A percentile compares a stretch with the other conserved stretches of the same genome.
Conservation (phyloP, 805 yeast species). For the Barnettozyma sp. region DNA sequence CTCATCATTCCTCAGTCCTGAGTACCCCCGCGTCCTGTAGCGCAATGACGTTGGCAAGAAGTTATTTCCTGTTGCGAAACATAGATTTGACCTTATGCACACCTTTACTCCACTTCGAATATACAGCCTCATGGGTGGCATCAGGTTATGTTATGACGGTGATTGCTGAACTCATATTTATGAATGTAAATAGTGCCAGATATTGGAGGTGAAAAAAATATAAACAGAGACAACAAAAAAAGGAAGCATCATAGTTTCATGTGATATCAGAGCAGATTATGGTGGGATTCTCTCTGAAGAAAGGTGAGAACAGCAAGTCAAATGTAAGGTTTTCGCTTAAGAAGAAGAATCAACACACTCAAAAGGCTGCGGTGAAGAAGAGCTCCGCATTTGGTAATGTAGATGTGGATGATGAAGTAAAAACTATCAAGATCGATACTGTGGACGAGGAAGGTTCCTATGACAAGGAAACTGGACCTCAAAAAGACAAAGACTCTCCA, state of each 20-base stretch:
- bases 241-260: not conserved
- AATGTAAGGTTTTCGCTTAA: slow-evolving; percentile 27
- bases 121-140: too few species aligned
- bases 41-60: too few species aligned
- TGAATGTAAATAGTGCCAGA: too few species aligned
- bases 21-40: too few species aligned
- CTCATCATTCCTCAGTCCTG: too few species aligned
- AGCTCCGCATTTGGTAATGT: slow-evolving; percentile 16
- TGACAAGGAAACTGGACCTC: slow-evolving; percentile 13
- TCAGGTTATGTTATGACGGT: too few species aligned
- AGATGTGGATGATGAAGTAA: slow-evolving; percentile 17
- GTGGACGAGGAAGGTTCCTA: slow-evolving; percentile 22
- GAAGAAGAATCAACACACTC: not conserved
- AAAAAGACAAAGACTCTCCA: slow-evolving; percentile 9
- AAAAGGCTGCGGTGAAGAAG: slow-evolving; percentile 1
- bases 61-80: too few species aligned
- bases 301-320: slow-evolving; percentile 6
- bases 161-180: too few species aligned
- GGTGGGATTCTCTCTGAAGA: slow-evolving; percentile 36
- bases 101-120: too few species aligned
- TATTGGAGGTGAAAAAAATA: not conserved
- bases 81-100: too few species aligned
- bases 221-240: not conserved
- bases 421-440: slow-evolving; percentile 18
- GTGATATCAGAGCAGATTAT: slow-evolving; percentile 10